Conservation (phyloP, 208 protist species). For the Trypanosoma platydactyli region DNA sequence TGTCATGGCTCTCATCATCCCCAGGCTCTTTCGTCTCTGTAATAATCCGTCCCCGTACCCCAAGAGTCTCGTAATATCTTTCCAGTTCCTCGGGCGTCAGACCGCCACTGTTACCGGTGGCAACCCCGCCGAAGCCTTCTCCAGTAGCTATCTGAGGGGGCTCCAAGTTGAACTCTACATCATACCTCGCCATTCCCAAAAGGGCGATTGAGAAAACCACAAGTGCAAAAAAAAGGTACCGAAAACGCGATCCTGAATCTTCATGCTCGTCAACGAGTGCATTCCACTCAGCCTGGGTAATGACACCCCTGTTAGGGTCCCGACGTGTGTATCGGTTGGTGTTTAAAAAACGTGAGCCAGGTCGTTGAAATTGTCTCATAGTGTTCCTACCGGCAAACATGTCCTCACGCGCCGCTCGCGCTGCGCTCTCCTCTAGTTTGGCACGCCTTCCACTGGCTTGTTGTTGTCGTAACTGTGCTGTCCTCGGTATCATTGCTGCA, state of each 20-base stretch:
- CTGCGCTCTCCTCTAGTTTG: slow-evolving; percentile 53
- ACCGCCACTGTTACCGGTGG: slow-evolving; percentile 12
- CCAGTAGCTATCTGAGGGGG: slow-evolving; percentile 81
- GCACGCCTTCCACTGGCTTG: slow-evolving; percentile 59
- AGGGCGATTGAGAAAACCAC: slow-evolving; percentile 49
- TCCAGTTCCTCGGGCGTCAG: slow-evolving; percentile 50
- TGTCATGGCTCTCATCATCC: background rate
- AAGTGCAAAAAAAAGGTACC: slow-evolving; percentile 57
- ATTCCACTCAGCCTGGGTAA: slow-evolving; percentile 80
- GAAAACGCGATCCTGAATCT: slow-evolving; percentile 73
- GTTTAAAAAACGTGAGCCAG: slow-evolving; percentile 24
- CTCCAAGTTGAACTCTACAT: slow-evolving; percentile 85
- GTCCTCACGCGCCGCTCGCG: slow-evolving; percentile 42
- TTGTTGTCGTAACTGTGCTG: slow-evolving; percentile 74
- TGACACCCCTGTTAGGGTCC: slow-evolving; percentile 70
- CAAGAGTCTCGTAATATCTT: slow-evolving; percentile 71
- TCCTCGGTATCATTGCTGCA: slow-evolving; percentile 67
- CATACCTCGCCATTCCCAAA: slow-evolving; percentile 71
- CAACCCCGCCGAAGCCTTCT: slow-evolving; percentile 63
- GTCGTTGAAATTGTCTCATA: slow-evolving; percentile 18
- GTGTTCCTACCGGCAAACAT: slow-evolving; percentile 36
- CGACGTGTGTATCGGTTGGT: slow-evolving; percentile 38
- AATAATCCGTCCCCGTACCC: slow-evolving; percentile 57
- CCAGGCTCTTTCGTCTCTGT: slow-evolving; percentile 6
- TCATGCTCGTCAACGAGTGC: slow-evolving; percentile 72